These are phyloP conservation scores for Fusarium acutatum DNA, from an alignment of 2,329 filamentous ascomycete species.

Conservation along the genomic window DNA sequence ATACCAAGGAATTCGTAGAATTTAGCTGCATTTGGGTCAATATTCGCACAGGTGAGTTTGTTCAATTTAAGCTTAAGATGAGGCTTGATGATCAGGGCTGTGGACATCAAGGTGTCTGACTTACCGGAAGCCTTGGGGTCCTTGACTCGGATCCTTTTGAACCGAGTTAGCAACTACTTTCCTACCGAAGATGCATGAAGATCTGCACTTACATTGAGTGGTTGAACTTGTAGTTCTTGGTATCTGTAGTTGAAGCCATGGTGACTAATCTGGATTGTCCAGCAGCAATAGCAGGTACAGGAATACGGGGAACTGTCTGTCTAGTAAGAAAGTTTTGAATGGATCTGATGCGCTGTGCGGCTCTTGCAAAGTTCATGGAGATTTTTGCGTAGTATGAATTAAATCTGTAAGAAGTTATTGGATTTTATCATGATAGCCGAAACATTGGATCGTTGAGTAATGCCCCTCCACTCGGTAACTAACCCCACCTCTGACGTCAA, in stretches of 20 bases:
- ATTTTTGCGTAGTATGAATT: neutral
- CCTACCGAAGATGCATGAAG: neutral
- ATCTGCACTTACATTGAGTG: slow-evolving; percentile 77
- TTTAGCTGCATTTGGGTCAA: slow-evolving; percentile 65
- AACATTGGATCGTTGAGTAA: neutral
- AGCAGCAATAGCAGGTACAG: neutral
- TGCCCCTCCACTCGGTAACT: slow-evolving; percentile 12
- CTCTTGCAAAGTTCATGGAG: slow-evolving; percentile 40
- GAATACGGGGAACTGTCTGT: slow-evolving; percentile 4
- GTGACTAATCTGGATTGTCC: slow-evolving; percentile 62
- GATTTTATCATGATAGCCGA: neutral
- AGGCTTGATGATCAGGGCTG: neutral
- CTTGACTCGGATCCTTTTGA: slow-evolving; percentile 86
- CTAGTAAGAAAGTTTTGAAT: slow-evolving; percentile 31
- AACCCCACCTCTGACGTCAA: slow-evolving; percentile 35
- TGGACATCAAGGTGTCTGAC: slow-evolving; percentile 41
- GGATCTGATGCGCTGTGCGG: slow-evolving; percentile 37
- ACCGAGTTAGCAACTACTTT: slow-evolving; percentile 23
- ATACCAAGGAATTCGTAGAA: slow-evolving; percentile 96
- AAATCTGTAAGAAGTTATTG: slow-evolving; percentile 1
- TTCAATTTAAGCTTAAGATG: neutral
- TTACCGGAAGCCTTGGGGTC: slow-evolving; percentile 83
- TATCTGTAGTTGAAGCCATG: slow-evolving; percentile 80
- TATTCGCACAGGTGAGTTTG: neutral
- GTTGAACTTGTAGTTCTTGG: slow-evolving; percentile 82